Conservation (phyloP, 495 filamentous ascomycete species). For the Podospora australis region DNA sequence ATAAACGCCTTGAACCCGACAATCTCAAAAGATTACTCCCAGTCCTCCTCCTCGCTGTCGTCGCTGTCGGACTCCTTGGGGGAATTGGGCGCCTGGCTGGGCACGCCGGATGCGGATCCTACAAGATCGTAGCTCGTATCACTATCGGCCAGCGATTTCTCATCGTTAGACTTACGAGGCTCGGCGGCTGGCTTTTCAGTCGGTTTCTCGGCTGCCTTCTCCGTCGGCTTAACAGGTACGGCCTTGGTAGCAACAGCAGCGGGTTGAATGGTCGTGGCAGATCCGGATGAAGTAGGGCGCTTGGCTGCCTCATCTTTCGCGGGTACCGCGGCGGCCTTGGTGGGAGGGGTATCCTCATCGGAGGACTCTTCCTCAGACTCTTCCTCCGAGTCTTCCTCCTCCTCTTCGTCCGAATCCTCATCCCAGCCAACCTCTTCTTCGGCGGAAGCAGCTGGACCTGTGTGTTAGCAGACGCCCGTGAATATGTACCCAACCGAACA, state of each 20-base stretch:
- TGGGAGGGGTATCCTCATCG: not conserved
- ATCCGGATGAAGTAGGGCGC: slow-evolving; percentile 40
- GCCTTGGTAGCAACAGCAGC: slow-evolving; percentile 17
- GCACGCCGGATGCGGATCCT: slow-evolving; percentile 63
- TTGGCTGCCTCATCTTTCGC: slow-evolving; percentile 22
- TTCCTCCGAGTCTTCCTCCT: slow-evolving; percentile 18
- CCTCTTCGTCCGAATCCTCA: slow-evolving; percentile 44
- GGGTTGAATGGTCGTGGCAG: slow-evolving; percentile 49
- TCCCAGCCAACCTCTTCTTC: slow-evolving; percentile 84
- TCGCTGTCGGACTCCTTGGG: slow-evolving; percentile 52
- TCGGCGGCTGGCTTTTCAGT: slow-evolving; percentile 50
- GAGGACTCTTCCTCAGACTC: slow-evolving; percentile 15
- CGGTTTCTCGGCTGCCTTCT: not conserved
- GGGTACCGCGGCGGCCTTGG: slow-evolving; percentile 8
- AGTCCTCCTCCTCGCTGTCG: slow-evolving; percentile 56
- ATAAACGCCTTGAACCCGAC: too few relatives aligned
- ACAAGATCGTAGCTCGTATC: slow-evolving; percentile 93
- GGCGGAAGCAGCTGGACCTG: slow-evolving; percentile 48
- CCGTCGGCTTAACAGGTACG: not conserved
- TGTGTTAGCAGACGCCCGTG: slow-evolving; percentile 19
- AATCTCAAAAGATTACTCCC: slow-evolving; percentile 81
- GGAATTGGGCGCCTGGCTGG: slow-evolving; percentile 65
- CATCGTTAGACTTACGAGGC: slow-evolving; percentile 75
- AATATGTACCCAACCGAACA: not conserved
- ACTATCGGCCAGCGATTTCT: slow-evolving; percentile 76